Evolutionary conservation across 345 rosid genomes (phyloP), one percentile per base, ranked within the genome.

Genomic region (Rhodamnia rubescens): DNA sequence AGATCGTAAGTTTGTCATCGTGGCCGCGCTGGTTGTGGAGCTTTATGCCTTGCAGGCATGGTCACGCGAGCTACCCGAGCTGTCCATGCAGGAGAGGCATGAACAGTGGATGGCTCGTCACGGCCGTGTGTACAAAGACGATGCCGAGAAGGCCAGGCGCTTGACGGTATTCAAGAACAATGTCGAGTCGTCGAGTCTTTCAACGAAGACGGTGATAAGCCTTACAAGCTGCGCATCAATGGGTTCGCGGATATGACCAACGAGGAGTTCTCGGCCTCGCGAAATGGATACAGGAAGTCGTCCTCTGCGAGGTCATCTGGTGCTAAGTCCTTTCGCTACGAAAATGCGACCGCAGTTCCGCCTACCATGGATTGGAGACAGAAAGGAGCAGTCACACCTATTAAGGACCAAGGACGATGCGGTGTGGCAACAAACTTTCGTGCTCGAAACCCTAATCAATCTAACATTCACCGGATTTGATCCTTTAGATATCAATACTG

Each of bases 321-420:
- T 49, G 14, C 58, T 59, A 14, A 47, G 29, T 14, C 86, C 13
- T 87, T 84, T 27, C 83, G 26, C 27, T 84, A 90, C 81, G 86
- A 40, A 54, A 88, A 90, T 75, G 15, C 64, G 14, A 81, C 88
- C 12, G 86, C 75, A 18, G 86, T 84, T 18, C 90, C 91, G 14
- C 1, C 91, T 40, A 47, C 81, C 32, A 58, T 90, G 82, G 94
- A 90, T 58, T 92, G 94, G 93, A 89, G 91, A 83, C 53, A 81
- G 75, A 74, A 47, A 11, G 93, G 92, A 8, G 92, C 89, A 10
- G 93, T 91, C 3, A 88, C 92, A 11, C 85, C 91, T 26, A 84
- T 92, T 80, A 92, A 92, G 88, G 88, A 91, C 85, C 92, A 90
- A 87, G 90, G 87, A 84, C 3, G 27, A 5, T 90, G 92, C 47